phyloP scores from a whole-genome alignment of 768 basidiomycete species.

The Pleurotus tuber-regium region DNA sequence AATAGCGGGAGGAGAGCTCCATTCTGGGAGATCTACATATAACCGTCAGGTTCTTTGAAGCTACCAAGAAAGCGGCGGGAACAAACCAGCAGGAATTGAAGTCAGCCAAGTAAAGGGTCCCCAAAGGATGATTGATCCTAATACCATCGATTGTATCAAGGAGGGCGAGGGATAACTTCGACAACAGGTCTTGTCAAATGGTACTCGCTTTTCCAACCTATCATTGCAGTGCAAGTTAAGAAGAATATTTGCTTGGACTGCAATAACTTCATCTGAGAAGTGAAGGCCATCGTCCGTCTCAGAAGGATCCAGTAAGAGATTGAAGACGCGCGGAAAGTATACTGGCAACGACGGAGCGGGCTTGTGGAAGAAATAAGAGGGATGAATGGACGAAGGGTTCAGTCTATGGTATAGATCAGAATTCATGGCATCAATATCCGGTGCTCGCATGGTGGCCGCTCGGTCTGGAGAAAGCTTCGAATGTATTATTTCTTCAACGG shows the following conservation, averaged over 20 bases:
- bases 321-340: slow-evolving; percentile 76
- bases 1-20: too few relatives aligned
- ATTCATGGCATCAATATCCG: slow-evolving; percentile 92
- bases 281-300: slow-evolving; percentile 87
- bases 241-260: slow-evolving; percentile 72
- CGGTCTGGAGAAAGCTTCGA: slow-evolving; percentile 65
- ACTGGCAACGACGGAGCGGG: too few relatives aligned
- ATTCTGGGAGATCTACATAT: too few relatives aligned
- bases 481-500: slow-evolving; percentile 68
- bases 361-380: too few relatives aligned
- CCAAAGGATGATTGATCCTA: slow-evolving; percentile 44
- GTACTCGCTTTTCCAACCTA: slow-evolving; percentile 54
- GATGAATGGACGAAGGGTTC: slow-evolving; percentile 29
- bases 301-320: slow-evolving; percentile 68
- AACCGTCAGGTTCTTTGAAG: too few relatives aligned
- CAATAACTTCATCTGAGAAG: slow-evolving; percentile 60
- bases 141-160: slow-evolving; percentile 49
- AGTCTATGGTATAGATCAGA: slow-evolving; percentile 76
- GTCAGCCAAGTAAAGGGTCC: slow-evolving; percentile 48
- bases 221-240: slow-evolving; percentile 84
- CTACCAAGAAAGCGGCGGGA: not conserved
- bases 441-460: slow-evolving; percentile 63
- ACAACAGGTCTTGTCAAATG: slow-evolving; percentile 80
- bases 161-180: slow-evolving; percentile 70
- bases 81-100: slow-evolving; percentile 18